Evolutionary conservation across 768 basidiomycete species (phyloP).

Genomic region (Boletus rex-veris): DNA sequence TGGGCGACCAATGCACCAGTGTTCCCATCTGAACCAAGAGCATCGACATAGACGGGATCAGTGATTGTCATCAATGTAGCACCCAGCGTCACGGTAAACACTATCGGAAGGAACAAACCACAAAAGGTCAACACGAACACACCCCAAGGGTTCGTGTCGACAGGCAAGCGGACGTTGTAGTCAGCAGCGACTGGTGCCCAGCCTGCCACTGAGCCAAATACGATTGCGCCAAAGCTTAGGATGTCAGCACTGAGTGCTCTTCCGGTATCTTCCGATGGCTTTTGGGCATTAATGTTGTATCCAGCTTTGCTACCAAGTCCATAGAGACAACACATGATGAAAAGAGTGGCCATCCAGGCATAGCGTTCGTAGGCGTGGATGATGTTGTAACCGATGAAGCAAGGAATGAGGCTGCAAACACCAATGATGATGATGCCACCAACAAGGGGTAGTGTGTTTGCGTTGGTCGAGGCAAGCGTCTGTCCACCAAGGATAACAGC

Average conservation of each 20-base stretch:
- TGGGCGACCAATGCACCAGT: conserved; percentile 44
- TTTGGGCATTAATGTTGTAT: conserved; percentile 43
- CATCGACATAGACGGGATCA: conserved; percentile 36
- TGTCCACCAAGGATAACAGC: conserved; percentile 55
- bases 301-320: conserved; percentile 48
- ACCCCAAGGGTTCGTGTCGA: conserved; percentile 37
- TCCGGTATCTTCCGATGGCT: conserved; percentile 41
- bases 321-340: conserved; percentile 50
- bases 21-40: conserved; percentile 37
- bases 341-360: conserved; percentile 46
- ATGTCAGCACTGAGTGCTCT: conserved; percentile 43
- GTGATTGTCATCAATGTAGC: conserved; percentile 43
- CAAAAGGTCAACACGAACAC: conserved; percentile 50
- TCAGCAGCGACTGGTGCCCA: conserved; percentile 55
- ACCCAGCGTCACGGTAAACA: conserved; percentile 36
- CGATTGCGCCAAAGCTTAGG: conserved; percentile 50
- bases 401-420: conserved; percentile 41
- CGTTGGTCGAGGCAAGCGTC: conserved; percentile 44
- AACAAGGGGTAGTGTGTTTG: conserved; percentile 42
- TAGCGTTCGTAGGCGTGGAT: conserved; percentile 53
- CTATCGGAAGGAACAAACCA: conserved; percentile 47
- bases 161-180: conserved; percentile 50
- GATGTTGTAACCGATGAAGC: conserved; percentile 45
- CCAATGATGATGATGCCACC: conserved; percentile 48
- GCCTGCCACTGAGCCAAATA: conserved; percentile 47